Percentiles rank a stretch among this genome's conserved stretches.
phyloP scores from a whole-genome alignment of 208 protist genomes.

The Wallacemonas sp. region DNA sequence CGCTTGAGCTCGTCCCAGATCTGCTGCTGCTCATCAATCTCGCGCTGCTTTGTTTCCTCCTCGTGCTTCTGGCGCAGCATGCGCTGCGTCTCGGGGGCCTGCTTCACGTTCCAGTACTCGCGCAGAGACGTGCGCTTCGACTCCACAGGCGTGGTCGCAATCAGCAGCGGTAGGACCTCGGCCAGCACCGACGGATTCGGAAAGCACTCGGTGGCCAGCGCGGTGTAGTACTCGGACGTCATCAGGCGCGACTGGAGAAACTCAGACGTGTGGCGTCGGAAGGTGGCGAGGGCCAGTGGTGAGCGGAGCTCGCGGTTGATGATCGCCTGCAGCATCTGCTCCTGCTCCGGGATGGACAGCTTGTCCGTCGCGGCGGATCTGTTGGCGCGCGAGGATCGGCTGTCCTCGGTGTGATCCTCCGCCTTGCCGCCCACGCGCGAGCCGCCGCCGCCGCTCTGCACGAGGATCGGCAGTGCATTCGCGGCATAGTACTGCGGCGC shows the following conservation, averaged over 20 bases:
- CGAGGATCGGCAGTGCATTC: constrained; percentile 25
- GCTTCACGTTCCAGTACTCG: constrained; percentile 77
- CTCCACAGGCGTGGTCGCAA: constrained; percentile 58
- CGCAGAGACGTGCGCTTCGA: constrained; percentile 56
- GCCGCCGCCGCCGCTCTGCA: constrained; percentile 9
- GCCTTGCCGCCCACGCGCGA: not conserved
- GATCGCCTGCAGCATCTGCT: constrained; percentile 41
- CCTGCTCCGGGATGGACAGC: constrained; percentile 28
- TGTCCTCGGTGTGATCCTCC: not conserved
- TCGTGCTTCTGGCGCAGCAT: constrained; percentile 35
- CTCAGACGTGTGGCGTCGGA: constrained; percentile 53
- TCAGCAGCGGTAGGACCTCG: constrained; percentile 72
- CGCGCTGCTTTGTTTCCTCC: constrained; percentile 45
- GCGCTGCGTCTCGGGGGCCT: constrained; percentile 69
- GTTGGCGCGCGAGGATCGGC: constrained; percentile 1
- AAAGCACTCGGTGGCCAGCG: constrained; percentile 52
- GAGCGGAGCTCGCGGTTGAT: constrained; percentile 46
- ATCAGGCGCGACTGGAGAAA: constrained; percentile 70
- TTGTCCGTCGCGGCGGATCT: constrained; percentile 25
- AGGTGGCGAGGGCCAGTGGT: constrained; percentile 36
- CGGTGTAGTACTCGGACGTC: constrained; percentile 71
- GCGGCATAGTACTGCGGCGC: constrained; percentile 43
- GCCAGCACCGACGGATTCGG: constrained; percentile 46
- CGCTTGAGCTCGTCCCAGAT: constrained; percentile 10
- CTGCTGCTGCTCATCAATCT: constrained; percentile 34